Percentiles rank a stretch among this genome's conserved stretches.
These are phyloP conservation scores for Lodderomyces metapsilosis DNA, from an alignment of 1,139 yeast species.

Conservation along the genomic window DNA sequence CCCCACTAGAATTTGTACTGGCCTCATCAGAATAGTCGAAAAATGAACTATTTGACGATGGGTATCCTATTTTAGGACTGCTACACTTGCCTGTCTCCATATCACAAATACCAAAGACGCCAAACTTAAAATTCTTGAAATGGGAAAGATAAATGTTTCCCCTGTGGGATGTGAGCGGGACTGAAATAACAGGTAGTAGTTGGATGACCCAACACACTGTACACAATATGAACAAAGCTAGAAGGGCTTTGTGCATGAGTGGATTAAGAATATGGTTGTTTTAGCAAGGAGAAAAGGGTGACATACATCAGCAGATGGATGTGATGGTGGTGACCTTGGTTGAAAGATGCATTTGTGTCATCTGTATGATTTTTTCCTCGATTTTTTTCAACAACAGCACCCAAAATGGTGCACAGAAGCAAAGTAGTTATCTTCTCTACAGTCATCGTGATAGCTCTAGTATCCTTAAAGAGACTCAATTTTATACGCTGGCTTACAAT, in stretches of 20 bases:
- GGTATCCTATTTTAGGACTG: slow-evolving; percentile 37
- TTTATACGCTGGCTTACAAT: slow-evolving; percentile 6
- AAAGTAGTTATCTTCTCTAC: neutral
- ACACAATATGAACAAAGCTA: slow-evolving; percentile 21
- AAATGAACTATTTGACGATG: slow-evolving; percentile 23
- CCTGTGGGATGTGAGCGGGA: slow-evolving; percentile 35
- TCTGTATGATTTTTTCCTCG: neutral
- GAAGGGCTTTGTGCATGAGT: slow-evolving; percentile 29
- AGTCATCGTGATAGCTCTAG: neutral
- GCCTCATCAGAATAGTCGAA: slow-evolving; percentile 14
- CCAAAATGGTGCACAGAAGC: neutral
- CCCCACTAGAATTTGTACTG: slow-evolving; percentile 21
- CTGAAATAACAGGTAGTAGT: slow-evolving; percentile 42
- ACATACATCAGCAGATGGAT: no score
- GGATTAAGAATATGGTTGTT: neutral
- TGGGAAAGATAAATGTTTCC: slow-evolving; percentile 28
- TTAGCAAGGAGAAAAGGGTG: no score
- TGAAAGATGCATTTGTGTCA: no score
- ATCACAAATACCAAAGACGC: slow-evolving; percentile 47
- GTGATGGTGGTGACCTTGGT: neutral
- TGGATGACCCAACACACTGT: slow-evolving; percentile 36
- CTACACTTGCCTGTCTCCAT: slow-evolving; percentile 27
- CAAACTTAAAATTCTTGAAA: slow-evolving; percentile 36
- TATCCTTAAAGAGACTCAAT: slow-evolving; percentile 1
- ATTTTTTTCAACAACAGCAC: no score